Conservation (phyloP, 306 rosid species). For the Lathyrus oleraceus region DNA sequence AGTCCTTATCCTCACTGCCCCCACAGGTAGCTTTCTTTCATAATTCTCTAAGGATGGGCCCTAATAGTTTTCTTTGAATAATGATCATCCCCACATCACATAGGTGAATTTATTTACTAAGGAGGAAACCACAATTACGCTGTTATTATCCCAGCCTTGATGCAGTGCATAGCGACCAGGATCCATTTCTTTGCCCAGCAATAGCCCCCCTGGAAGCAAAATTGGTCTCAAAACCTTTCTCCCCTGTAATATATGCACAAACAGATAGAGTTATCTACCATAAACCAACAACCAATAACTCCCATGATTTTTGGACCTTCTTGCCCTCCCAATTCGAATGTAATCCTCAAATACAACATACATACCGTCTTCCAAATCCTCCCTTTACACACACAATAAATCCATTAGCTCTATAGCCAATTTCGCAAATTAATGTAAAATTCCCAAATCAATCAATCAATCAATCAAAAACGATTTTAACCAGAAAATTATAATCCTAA, state of each 20-base stretch:
- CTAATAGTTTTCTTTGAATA: slow-evolving; percentile 84
- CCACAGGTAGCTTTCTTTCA: slow-evolving; percentile 80
- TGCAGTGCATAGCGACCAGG: slow-evolving; percentile 93
- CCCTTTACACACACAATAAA: slow-evolving; percentile 38
- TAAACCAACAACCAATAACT: slow-evolving; percentile 69
- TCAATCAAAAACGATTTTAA: background rate
- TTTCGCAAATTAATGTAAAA: slow-evolving; percentile 19
- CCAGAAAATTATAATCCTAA: background rate
- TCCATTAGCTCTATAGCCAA: slow-evolving; percentile 40
- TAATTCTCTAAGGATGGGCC: slow-evolving; percentile 74
- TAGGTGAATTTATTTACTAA: slow-evolving; percentile 86
- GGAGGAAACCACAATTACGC: slow-evolving; percentile 99
- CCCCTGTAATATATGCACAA: slow-evolving; percentile 83
- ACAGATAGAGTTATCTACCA: slow-evolving; percentile 78
- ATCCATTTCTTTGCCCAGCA: slow-evolving; percentile 84
- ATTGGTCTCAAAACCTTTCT: slow-evolving; percentile 64
- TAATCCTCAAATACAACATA: slow-evolving; percentile 49
- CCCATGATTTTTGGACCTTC: slow-evolving; percentile 61
- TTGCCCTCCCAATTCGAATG: slow-evolving; percentile 50
- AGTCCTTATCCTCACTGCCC: slow-evolving; percentile 99
- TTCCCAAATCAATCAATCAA: background rate
- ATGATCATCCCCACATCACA: slow-evolving; percentile 77
- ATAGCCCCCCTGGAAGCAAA: slow-evolving; percentile 57
- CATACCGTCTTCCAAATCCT: slow-evolving; percentile 55
- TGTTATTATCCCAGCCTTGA: slow-evolving; percentile 99